These are phyloP conservation scores for Phialocephala subalpina DNA, from an alignment of 2,329 filamentous ascomycete species.

Conservation along the genomic window DNA sequence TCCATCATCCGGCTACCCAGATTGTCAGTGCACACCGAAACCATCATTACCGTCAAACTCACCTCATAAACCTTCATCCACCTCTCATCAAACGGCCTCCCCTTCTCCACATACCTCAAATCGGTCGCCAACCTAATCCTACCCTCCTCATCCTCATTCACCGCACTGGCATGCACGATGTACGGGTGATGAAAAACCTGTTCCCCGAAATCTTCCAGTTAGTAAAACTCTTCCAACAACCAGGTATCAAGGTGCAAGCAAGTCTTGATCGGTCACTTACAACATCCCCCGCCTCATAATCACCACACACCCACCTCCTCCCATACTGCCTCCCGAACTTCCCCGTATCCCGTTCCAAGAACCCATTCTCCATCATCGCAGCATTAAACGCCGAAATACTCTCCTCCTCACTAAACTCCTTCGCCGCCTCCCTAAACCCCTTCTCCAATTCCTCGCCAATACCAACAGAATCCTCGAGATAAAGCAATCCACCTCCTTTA, in stretches of 20 bases:
- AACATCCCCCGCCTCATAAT: slow-evolving; percentile 50
- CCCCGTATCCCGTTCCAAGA: slow-evolving; percentile 58
- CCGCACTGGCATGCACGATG: slow-evolving; percentile 46
- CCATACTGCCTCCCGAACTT: slow-evolving; percentile 36
- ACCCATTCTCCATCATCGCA: slow-evolving; percentile 65
- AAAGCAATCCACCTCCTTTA: slow-evolving; percentile 65
- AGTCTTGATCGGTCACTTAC: too few relatives aligned
- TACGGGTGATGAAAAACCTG: slow-evolving; percentile 55
- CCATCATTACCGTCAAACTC: background rate
- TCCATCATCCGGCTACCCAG: background rate
- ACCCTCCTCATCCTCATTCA: slow-evolving; percentile 49
- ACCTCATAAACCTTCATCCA: slow-evolving; percentile 2
- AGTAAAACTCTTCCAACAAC: too few relatives aligned
- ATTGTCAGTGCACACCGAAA: background rate
- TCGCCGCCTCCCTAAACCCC: slow-evolving; percentile 57
- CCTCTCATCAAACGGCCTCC: slow-evolving; percentile 27
- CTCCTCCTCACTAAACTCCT: slow-evolving; percentile 59
- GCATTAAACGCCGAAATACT: slow-evolving; percentile 60
- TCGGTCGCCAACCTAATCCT: slow-evolving; percentile 52
- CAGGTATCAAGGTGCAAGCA: too few relatives aligned
- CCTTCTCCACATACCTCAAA: slow-evolving; percentile 49
- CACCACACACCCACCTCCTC: slow-evolving; percentile 44
- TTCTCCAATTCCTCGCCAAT: slow-evolving; percentile 59
- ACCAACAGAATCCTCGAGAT: slow-evolving; percentile 54
- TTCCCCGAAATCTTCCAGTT: too few relatives aligned